These are phyloP conservation scores for Cucurbita ficifolia DNA, from an alignment of 306 rosid species.

Conservation along the genomic window DNA sequence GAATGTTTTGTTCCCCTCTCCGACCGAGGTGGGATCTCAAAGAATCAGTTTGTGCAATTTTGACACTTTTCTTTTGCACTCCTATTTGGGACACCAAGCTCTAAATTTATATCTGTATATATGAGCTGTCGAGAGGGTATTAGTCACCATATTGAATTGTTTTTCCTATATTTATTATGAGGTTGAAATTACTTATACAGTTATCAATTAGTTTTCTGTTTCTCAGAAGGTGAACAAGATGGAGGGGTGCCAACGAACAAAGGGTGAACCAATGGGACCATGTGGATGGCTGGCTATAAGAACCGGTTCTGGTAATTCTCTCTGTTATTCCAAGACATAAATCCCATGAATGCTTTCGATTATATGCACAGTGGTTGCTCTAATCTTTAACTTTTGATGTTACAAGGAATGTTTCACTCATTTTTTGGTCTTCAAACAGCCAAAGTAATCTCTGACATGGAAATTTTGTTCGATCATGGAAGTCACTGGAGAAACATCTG, in stretches of 20 bases:
- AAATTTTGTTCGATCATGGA: background rate
- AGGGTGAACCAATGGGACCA: constrained; percentile 38
- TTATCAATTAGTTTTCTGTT: background rate
- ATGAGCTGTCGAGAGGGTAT: no score
- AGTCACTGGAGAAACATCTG: background rate
- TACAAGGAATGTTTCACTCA: background rate
- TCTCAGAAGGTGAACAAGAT: constrained; percentile 38
- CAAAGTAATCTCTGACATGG: background rate
- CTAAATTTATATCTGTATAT: background rate
- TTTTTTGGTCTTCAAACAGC: background rate
- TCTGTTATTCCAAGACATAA: background rate
- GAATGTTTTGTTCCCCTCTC: no score
- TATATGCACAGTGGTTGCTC: background rate
- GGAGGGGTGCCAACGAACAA: constrained; percentile 45
- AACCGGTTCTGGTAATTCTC: constrained; percentile 33
- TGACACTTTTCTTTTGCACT: background rate
- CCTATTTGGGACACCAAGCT: background rate
- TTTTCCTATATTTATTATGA: background rate
- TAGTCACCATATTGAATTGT: background rate
- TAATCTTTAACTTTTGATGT: background rate
- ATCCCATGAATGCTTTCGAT: background rate
- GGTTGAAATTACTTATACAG: background rate
- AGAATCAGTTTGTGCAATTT: background rate
- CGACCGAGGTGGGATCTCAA: no score
- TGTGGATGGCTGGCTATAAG: constrained; percentile 45